phyloP scores from a whole-genome alignment of 1,139 yeast species.

The Suhomyces ambrosiae region DNA sequence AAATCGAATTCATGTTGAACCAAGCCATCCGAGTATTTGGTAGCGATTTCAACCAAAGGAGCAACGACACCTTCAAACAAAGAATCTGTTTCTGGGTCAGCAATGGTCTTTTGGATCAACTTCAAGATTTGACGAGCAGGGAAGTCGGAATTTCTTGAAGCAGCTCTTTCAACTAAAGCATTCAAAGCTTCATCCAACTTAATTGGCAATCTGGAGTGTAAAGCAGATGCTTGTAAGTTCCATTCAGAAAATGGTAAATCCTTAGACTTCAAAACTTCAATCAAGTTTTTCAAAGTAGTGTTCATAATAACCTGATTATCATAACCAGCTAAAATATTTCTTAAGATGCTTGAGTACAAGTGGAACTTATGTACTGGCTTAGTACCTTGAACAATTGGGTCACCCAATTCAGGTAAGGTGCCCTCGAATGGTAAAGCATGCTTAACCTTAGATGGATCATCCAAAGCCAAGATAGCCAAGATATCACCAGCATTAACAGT shows the following conservation, averaged over 20 bases:
- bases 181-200: slow-evolving; percentile 71
- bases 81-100: slow-evolving; percentile 52
- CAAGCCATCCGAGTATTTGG: slow-evolving; percentile 72
- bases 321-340: slow-evolving; percentile 82
- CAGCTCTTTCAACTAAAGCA: slow-evolving; percentile 66
- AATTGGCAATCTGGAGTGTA: slow-evolving; percentile 85
- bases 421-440: slow-evolving; percentile 97
- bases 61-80: slow-evolving; percentile 60
- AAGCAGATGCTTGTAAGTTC: slow-evolving; percentile 81
- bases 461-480: slow-evolving; percentile 88
- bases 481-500: slow-evolving; percentile 96
- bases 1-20: slow-evolving; percentile 81
- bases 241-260: slow-evolving; percentile 93
- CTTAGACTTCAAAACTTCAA: slow-evolving; percentile 72
- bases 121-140: slow-evolving; percentile 85
- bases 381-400: slow-evolving; percentile 79
- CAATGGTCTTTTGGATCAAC: slow-evolving; percentile 56
- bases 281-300: slow-evolving; percentile 70
- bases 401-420: slow-evolving; percentile 84
- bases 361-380: slow-evolving; percentile 80
- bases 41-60: slow-evolving; percentile 74
- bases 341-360: slow-evolving; percentile 58
- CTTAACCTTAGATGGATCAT: slow-evolving; percentile 95
- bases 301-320: slow-evolving; percentile 95
- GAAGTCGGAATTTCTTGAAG: slow-evolving; percentile 76